Evolutionary conservation across 495 filamentous ascomycete species (phyloP).

Genomic region (Neurospora sp.): DNA sequence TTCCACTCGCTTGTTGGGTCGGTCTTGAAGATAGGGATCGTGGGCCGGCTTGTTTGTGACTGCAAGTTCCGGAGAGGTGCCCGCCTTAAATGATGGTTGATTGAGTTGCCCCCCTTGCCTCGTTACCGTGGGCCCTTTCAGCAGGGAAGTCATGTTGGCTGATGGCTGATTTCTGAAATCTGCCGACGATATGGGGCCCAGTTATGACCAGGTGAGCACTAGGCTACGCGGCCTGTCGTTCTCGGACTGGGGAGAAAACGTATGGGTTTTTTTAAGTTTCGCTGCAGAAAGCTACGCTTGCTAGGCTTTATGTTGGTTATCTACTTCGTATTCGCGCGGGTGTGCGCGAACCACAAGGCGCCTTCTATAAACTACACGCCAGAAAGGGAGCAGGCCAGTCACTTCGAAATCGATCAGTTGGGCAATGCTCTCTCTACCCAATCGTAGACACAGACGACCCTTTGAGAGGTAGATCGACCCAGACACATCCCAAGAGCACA

Average conservation of each 20-base stretch:
- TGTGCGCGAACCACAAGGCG: background rate
- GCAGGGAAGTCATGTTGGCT: background rate
- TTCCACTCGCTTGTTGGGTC: background rate
- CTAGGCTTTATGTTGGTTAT: background rate
- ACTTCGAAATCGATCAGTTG: background rate
- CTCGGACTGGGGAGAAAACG: background rate
- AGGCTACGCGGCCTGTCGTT: background rate
- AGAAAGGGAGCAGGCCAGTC: background rate
- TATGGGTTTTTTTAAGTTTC: background rate
- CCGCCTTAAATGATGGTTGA: background rate
- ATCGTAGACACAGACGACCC: background rate
- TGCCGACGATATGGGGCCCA: background rate
- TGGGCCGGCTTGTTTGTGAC: constrained; percentile 2
- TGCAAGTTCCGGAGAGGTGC: background rate
- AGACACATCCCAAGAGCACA: background rate
- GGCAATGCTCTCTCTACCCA: background rate
- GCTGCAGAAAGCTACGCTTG: background rate
- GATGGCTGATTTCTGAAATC: background rate
- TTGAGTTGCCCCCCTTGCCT: background rate
- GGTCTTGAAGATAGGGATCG: background rate
- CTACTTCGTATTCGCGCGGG: background rate
- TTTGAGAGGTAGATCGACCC: background rate
- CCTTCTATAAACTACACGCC: background rate
- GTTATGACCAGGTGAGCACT: background rate
- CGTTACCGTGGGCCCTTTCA: background rate